Evolutionary conservation across 306 rosid genomes (phyloP), one percentile per base, ranked within the genome.

Genomic region (Herpetospermum pedunculosum): DNA sequence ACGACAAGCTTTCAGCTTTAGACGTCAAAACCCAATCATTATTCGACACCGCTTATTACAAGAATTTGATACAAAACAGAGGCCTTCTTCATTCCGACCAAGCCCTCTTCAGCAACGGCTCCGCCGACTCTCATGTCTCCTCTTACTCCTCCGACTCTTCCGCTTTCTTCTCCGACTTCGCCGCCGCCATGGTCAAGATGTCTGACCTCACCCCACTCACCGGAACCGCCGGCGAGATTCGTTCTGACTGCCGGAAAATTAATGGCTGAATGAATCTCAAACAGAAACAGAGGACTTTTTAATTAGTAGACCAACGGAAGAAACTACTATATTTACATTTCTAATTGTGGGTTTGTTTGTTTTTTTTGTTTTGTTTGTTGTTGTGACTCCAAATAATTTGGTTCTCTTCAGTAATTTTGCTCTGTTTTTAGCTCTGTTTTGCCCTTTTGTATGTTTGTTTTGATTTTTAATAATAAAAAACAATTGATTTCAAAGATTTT

Each of bases 151-250:
- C 35, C 35, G 53, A 70, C 41, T 4, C 47, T 8, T 65, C 70
- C 3, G 29, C 43, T 30, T 85, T 85, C 75, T 72, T 49, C n/a
- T 26, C 48, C 49, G 89, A 85, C 40, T 85, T 85, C 67, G 81
- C 84, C 14, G 7, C 40, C 35, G 86, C 89, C 38, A 85, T 85
- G 89, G 9, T 80, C 0, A 76, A 76, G 59, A 76, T 76, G 79
- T 70, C 74, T 10, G 49, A 64, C 21, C 73, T 76, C 26, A 19
- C 26, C 64, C 73, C 74, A 2, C 79, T 64, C 59, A 48, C 74
- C 1, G 79, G 65, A 13, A n/a, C 74, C 4, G 9, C 12, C 18
- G 73, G 74, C 14, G 8, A 76, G 28, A 76, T 76, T 25, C 48
- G 73, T 23, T 35, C 79, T 52, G 40, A 65, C 35, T 76, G 79